phyloP scores from a whole-genome alignment of 2,329 filamentous ascomycete species.

The Nectriaceae sp. region DNA sequence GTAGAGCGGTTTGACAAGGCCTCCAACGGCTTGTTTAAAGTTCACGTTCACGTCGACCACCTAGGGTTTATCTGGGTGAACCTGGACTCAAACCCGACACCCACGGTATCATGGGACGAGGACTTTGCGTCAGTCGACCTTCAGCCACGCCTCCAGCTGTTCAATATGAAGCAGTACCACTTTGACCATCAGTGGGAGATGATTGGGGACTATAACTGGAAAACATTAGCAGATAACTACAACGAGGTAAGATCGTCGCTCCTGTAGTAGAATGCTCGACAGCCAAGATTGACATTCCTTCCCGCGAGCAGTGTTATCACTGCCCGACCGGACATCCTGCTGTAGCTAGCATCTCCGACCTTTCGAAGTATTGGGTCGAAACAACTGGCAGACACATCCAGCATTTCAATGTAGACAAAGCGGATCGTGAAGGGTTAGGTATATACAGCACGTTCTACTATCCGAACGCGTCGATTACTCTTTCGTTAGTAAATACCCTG shows the following conservation, averaged over 20 bases:
- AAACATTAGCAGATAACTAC: constrained; percentile 61
- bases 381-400: constrained; percentile 49
- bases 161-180: constrained; percentile 50
- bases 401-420: constrained; percentile 46
- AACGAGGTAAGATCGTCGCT: constrained; percentile 40
- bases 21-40: constrained; percentile 45
- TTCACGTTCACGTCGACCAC: constrained; percentile 47
- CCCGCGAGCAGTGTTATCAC: constrained; percentile 61
- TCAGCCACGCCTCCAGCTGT: constrained; percentile 44
- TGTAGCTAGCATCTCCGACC: constrained; percentile 53
- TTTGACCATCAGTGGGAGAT: constrained; percentile 60
- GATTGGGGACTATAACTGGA: constrained; percentile 59
- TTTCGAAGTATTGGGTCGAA: constrained; percentile 54
- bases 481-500: constrained; percentile 41
- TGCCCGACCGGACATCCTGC: constrained; percentile 60
- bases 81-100: constrained; percentile 46
- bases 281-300: not conserved
- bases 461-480: constrained; percentile 49
- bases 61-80: constrained; percentile 54
- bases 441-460: constrained; percentile 48
- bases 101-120: constrained; percentile 50
- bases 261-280: not conserved
- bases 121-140: constrained; percentile 49
- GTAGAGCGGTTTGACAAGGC: constrained; percentile 41
- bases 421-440: constrained; percentile 37